A percentile compares a stretch with the other conserved stretches of the same genome.
These are phyloP conservation scores for Creolimax fragrantissima DNA, from an alignment of 78 protist species.

Conservation along the genomic window DNA sequence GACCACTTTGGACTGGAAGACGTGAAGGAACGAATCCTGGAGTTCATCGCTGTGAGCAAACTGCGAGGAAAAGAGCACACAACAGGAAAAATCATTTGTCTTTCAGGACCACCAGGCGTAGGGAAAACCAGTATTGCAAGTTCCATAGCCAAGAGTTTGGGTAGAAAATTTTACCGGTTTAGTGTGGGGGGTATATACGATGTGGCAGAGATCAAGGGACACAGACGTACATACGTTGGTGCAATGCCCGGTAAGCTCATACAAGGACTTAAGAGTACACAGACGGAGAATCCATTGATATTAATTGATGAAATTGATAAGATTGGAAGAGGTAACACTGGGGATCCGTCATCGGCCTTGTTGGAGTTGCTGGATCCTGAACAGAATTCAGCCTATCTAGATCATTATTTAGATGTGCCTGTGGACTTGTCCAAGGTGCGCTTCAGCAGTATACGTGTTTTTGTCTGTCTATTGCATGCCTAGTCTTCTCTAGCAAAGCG, in stretches of 20 bases:
- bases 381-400: conserved; percentile 83
- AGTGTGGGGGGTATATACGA: conserved; percentile 90
- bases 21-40: conserved; percentile 84
- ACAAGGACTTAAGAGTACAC: conserved; percentile 67
- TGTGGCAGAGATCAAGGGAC: conserved; percentile 90
- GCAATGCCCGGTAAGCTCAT: conserved; percentile 94
- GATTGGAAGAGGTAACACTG: conserved; percentile 44
- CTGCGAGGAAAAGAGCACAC: conserved; percentile 40
- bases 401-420: conserved; percentile 81
- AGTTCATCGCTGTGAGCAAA: conserved; percentile 80
- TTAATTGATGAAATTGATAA: conserved; percentile 85
- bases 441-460: too few species aligned
- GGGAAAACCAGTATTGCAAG: not conserved
- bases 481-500: too few species aligned
- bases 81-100: conserved; percentile 84
- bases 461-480: too few species aligned
- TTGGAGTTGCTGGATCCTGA: conserved; percentile 91
- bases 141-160: not conserved
- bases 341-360: conserved; percentile 87
- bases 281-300: conserved; percentile 82
- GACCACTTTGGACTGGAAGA: conserved; percentile 86
- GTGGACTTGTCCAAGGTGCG: conserved; percentile 52
- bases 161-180: conserved; percentile 69
- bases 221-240: conserved; percentile 86
- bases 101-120: conserved; percentile 78